Evolutionary conservation across 2,329 filamentous ascomycete species (phyloP).

Genomic region (Rhinocladiella mackenziei): DNA sequence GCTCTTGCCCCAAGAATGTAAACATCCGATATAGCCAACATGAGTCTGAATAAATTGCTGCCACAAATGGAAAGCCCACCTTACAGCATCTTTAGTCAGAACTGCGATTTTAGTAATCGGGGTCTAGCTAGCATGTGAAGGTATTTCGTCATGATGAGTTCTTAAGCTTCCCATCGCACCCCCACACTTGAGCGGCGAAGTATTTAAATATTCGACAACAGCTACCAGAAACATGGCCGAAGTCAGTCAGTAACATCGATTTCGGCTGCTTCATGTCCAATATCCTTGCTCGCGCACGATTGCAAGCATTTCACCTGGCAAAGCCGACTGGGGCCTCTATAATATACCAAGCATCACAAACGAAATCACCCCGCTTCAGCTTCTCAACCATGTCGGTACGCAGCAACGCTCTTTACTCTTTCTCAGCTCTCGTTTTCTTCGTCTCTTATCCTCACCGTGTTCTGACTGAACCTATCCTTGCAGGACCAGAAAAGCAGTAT

Average conservation of each 20-base stretch:
- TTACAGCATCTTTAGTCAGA: constrained; percentile 22
- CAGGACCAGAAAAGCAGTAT: constrained; percentile 50
- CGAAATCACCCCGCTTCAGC: constrained; percentile 21
- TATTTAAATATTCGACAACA: too few relatives aligned
- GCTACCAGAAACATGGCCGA: too few relatives aligned
- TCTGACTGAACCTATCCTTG: constrained; percentile 9
- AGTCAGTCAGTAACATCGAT: too few relatives aligned
- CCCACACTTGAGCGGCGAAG: too few relatives aligned
- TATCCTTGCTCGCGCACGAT: constrained; percentile 10
- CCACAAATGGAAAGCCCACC: too few relatives aligned
- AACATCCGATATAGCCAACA: not conserved
- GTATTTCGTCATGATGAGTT: too few relatives aligned
- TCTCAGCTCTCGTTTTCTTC: constrained; percentile 15
- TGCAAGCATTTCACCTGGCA: constrained; percentile 10
- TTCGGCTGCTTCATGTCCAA: constrained; percentile 16
- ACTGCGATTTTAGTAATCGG: not conserved
- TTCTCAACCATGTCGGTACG: constrained; percentile 23
- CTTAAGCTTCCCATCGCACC: too few relatives aligned
- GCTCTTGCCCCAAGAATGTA: not conserved
- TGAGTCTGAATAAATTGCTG: not conserved
- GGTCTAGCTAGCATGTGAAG: too few relatives aligned
- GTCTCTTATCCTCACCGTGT: constrained; percentile 8
- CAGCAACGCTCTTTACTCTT: constrained; percentile 18
- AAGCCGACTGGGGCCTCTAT: constrained; percentile 9
- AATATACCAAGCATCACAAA: too few relatives aligned